Conservation (phyloP, 768 basidiomycete species). For the Austroboletus eburneus region DNA sequence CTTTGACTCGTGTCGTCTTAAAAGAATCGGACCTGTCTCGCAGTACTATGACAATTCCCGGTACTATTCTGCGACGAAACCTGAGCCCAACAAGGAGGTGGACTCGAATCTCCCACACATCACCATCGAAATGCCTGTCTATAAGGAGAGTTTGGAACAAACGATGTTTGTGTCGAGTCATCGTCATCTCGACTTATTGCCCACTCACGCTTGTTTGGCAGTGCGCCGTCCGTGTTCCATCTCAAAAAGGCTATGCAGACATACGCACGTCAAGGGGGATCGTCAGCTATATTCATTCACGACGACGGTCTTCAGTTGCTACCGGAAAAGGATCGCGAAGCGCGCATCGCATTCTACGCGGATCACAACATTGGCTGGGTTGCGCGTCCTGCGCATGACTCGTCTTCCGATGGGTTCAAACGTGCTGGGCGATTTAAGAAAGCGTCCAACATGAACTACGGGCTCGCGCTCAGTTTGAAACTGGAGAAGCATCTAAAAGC, state of each 20-base stretch:
- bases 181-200: not conserved
- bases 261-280: constrained; percentile 62
- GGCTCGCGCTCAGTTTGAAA: constrained; percentile 40
- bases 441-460: constrained; percentile 89
- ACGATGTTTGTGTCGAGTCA: constrained; percentile 59
- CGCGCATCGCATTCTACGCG: constrained; percentile 50
- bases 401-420: constrained; percentile 24
- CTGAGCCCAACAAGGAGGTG: constrained; percentile 57
- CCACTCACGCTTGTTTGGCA: constrained; percentile 17
- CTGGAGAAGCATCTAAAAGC: constrained; percentile 33
- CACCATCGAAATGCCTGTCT: constrained; percentile 82
- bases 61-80: constrained; percentile 72
- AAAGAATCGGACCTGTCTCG: constrained; percentile 74
- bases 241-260: constrained; percentile 60
- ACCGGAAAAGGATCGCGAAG: constrained; percentile 42
- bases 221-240: constrained; percentile 65
- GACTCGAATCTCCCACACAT: constrained; percentile 68
- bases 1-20: not conserved
- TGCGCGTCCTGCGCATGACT: constrained; percentile 47
- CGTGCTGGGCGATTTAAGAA: constrained; percentile 87
- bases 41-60: constrained; percentile 83
- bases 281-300: constrained; percentile 54
- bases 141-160: constrained; percentile 79
- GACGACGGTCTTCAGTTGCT: constrained; percentile 59
- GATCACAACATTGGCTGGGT: constrained; percentile 59